A percentile compares a stretch with the other conserved stretches of the same genome.
phyloP scores from a whole-genome alignment of 75 land plant species.

The Picea sitchensis region DNA sequence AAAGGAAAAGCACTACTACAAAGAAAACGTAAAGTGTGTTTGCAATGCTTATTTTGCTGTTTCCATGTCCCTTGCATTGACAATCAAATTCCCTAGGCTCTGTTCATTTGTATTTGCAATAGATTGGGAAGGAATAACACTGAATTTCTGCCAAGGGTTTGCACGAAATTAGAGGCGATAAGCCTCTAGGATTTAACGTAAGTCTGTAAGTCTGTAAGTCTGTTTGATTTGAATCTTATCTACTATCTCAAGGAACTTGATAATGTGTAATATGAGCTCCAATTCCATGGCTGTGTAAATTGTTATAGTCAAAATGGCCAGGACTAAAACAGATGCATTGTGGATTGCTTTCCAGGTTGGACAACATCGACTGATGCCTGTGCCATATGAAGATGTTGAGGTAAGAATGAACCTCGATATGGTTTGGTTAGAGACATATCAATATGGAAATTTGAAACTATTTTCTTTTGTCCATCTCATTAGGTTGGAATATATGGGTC shows the following conservation, averaged over 20 bases:
- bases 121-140: too few relatives aligned
- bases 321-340: neutral
- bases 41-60: too few relatives aligned
- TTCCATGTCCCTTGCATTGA: too few relatives aligned
- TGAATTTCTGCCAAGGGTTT: too few relatives aligned
- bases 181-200: too few relatives aligned
- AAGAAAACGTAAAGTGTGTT: too few relatives aligned
- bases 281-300: neutral
- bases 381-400: constrained; percentile 59
- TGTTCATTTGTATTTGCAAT: too few relatives aligned
- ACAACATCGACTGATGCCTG: constrained; percentile 45
- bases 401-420: constrained; percentile 21
- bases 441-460: neutral
- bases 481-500: neutral
- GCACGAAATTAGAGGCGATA: too few relatives aligned
- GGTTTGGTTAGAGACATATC: neutral
- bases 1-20: too few relatives aligned
- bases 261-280: neutral
- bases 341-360: constrained; percentile 46
- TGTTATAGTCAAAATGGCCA: neutral
- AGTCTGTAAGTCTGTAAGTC: too few relatives aligned
- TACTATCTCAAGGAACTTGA: neutral
- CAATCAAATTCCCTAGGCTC: too few relatives aligned
- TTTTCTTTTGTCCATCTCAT: neutral
- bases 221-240: too few relatives aligned